phyloP scores from a whole-genome alignment of 768 basidiomycete genomes.

The Crucibulum laeve region DNA sequence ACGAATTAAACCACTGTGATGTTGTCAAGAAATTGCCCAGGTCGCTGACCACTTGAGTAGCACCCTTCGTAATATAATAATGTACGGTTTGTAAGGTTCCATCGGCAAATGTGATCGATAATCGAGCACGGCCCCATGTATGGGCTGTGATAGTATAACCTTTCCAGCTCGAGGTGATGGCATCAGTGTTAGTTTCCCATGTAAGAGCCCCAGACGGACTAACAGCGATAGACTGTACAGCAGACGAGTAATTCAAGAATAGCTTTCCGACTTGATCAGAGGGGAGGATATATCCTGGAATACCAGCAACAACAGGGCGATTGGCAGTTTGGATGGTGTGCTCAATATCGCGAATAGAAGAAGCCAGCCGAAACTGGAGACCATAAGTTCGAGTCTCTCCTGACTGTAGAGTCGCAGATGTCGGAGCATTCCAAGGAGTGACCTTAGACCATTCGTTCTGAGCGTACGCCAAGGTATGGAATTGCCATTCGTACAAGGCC shows the following conservation, averaged over 20 bases:
- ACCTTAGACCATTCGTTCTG: slow-evolving; percentile 49
- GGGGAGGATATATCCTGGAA: slow-evolving; percentile 51
- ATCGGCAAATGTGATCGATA: slow-evolving; percentile 46
- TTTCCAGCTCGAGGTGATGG: slow-evolving; percentile 34
- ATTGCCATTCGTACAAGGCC: slow-evolving; percentile 56
- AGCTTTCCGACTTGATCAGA: slow-evolving; percentile 45
- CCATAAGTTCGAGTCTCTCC: slow-evolving; percentile 50
- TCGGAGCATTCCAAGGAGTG: slow-evolving; percentile 52
- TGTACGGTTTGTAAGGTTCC: slow-evolving; percentile 50
- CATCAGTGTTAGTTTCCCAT: slow-evolving; percentile 40
- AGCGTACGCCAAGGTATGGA: slow-evolving; percentile 53
- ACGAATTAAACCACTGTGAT: slow-evolving; percentile 46
- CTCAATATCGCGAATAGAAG: slow-evolving; percentile 48
- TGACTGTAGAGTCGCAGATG: slow-evolving; percentile 40
- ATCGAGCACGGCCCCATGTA: slow-evolving; percentile 44
- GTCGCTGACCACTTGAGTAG: slow-evolving; percentile 39
- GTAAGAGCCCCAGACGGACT: slow-evolving; percentile 42
- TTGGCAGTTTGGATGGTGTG: slow-evolving; percentile 31
- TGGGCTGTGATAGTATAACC: slow-evolving; percentile 42
- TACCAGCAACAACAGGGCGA: slow-evolving; percentile 45
- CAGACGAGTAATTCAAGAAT: slow-evolving; percentile 41
- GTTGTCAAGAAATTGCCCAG: slow-evolving; percentile 52
- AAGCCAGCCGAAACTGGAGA: slow-evolving; percentile 43
- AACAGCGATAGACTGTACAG: slow-evolving; percentile 37
- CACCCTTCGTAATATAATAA: slow-evolving; percentile 45